Evolutionary conservation across 495 filamentous ascomycete genomes (phyloP).

Genomic region (Neurospora sp.): DNA sequence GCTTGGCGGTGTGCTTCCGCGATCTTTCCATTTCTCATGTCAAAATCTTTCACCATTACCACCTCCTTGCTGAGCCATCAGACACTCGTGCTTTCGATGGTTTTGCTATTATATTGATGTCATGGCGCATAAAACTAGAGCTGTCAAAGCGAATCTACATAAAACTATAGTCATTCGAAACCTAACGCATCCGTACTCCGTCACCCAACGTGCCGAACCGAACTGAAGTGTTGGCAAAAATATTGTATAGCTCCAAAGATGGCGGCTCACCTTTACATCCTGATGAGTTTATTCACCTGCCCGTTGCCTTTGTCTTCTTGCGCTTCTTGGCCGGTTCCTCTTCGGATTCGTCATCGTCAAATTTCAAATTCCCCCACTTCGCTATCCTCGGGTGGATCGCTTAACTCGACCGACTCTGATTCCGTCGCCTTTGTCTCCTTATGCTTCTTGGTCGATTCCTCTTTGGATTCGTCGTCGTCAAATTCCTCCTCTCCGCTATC

Average conservation of each 20-base stretch:
- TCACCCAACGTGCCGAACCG: not conserved
- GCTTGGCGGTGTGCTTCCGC: not conserved
- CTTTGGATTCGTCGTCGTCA: not conserved
- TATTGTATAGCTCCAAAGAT: too few relatives aligned
- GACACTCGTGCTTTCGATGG: not conserved
- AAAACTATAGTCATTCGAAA: not conserved
- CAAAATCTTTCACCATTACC: not conserved
- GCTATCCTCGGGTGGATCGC: too few relatives aligned
- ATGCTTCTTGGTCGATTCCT: slow-evolving; percentile 18
- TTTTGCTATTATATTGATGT: not conserved
- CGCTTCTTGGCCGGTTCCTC: too few relatives aligned
- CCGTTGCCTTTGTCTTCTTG: too few relatives aligned
- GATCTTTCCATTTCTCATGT: not conserved
- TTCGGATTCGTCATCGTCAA: too few relatives aligned
- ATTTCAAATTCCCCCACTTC: too few relatives aligned
- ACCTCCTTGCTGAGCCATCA: not conserved
- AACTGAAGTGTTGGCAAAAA: not conserved
- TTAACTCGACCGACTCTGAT: too few relatives aligned
- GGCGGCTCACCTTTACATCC: too few relatives aligned
- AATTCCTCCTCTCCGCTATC: slow-evolving; percentile 6
- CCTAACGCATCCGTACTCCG: not conserved
- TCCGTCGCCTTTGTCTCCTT: slow-evolving; percentile 22
- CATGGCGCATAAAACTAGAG: not conserved
- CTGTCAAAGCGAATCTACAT: not conserved
- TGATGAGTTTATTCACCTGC: too few relatives aligned